Percentiles rank a stretch among this genome's conserved stretches.
Conservation (phyloP, 2,329 filamentous ascomycete species). For the Teratosphaeria epicoccoides region DNA sequence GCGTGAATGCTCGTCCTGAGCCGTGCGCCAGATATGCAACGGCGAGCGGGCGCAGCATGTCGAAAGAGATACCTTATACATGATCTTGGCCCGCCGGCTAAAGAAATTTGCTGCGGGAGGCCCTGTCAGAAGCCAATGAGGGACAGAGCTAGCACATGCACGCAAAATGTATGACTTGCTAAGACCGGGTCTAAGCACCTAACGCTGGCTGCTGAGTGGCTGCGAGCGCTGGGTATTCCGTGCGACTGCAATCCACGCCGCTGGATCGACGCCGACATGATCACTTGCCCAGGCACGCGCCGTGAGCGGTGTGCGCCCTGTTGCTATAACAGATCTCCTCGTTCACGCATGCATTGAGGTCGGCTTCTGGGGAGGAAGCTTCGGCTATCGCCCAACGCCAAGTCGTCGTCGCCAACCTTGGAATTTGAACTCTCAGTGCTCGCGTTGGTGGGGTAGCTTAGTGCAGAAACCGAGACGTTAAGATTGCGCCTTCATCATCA, state of each 20-base stretch:
- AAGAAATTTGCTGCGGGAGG: not conserved
- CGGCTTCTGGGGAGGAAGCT: not conserved
- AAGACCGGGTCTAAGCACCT: not conserved
- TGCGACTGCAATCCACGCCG: not conserved
- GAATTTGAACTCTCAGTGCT: not conserved
- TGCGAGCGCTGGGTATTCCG: not conserved
- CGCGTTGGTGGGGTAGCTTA: not conserved
- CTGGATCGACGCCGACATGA: not conserved
- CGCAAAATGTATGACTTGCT: not conserved
- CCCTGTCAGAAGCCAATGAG: not conserved
- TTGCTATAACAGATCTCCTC: not conserved
- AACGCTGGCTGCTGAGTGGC: not conserved
- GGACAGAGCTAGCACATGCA: conserved; percentile 1
- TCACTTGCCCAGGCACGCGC: not conserved
- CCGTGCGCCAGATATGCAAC: not conserved
- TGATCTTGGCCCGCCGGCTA: not conserved
- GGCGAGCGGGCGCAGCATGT: not conserved
- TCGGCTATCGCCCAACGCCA: not conserved
- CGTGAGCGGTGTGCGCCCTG: not conserved
- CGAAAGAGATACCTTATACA: not conserved
- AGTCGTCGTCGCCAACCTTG: not conserved
- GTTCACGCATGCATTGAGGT: not conserved
- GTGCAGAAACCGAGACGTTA: not conserved
- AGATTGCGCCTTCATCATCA: not conserved
- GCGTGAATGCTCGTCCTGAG: not conserved